These are phyloP conservation scores for Calonectria pseudoreteaudii DNA, from an alignment of 2,329 filamentous ascomycete species.

Conservation along the genomic window DNA sequence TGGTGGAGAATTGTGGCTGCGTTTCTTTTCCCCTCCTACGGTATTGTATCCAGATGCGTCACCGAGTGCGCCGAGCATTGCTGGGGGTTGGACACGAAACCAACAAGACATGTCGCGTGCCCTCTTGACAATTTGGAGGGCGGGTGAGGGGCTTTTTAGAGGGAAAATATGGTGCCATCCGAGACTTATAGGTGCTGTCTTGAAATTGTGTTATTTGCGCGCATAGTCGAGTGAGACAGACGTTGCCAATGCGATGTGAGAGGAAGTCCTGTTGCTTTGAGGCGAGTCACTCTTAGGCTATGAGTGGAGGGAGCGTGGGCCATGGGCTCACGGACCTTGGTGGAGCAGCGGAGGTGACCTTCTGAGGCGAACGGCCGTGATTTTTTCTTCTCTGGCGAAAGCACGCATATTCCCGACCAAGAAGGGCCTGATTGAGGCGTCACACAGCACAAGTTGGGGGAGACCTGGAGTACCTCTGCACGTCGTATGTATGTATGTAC, in stretches of 20 bases:
- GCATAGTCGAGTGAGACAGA: background rate
- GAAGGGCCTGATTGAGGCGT: background rate
- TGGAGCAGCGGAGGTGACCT: background rate
- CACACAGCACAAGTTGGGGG: background rate
- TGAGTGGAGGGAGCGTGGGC: background rate
- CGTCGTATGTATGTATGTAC: background rate
- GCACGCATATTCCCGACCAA: background rate
- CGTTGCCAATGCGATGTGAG: background rate
- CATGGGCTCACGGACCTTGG: background rate
- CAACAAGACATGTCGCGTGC: constrained; percentile 5
- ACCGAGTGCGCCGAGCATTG: background rate
- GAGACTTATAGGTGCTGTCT: background rate
- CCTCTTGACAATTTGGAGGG: background rate
- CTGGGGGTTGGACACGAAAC: background rate
- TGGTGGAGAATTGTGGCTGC: background rate
- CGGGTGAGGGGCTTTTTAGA: background rate
- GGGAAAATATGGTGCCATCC: background rate
- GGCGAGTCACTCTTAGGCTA: background rate
- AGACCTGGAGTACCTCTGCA: background rate
- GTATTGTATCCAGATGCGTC: background rate
- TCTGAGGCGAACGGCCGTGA: background rate
- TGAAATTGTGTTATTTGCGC: background rate
- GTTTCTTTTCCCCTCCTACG: background rate
- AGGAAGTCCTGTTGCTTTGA: background rate
- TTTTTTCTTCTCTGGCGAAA: background rate